Percentiles rank a stretch among this genome's conserved stretches.
phyloP scores from a whole-genome alignment of 768 basidiomycete genomes.

The Phaeotremella skinneri region DNA sequence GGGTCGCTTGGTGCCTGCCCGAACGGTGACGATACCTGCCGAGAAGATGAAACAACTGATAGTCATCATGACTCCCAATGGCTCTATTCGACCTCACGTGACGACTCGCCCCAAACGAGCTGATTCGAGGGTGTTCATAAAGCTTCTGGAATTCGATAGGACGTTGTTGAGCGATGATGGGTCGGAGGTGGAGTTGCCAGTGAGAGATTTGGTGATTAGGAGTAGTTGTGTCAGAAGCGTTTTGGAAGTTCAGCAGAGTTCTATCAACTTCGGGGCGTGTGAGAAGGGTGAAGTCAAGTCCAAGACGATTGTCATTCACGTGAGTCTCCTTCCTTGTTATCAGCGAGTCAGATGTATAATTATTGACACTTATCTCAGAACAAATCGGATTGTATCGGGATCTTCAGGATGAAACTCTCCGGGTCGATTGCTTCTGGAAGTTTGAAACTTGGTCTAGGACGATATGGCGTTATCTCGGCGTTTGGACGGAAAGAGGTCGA shows the following conservation, averaged over 20 bases:
- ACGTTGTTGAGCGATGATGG: conserved; percentile 11
- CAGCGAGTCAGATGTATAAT: not conserved
- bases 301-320: conserved; percentile 47
- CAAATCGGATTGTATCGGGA: conserved; percentile 44
- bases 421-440: conserved; percentile 48
- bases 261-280: conserved; percentile 49
- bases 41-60: conserved; percentile 31
- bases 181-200: conserved; percentile 36
- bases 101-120: conserved; percentile 39
- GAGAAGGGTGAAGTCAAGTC: conserved; percentile 47
- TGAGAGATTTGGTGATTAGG: conserved; percentile 45
- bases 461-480: conserved; percentile 48
- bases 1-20: conserved; percentile 36
- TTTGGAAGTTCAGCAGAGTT: conserved; percentile 47
- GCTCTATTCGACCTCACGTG: conserved; percentile 41
- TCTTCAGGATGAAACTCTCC: conserved; percentile 47
- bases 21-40: conserved; percentile 28
- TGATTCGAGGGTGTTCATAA: conserved; percentile 47
- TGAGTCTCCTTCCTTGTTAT: conserved; percentile 1
- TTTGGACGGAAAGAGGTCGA: conserved; percentile 47
- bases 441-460: conserved; percentile 46
- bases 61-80: conserved; percentile 46
- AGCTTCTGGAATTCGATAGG: conserved; percentile 42
- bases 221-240: conserved; percentile 40
- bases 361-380: conserved; percentile 26